Percentiles rank a stretch among this genome's conserved stretches.
These are phyloP conservation scores for Fraxinus greggii DNA, from an alignment of 305 asterid genomes.

Conservation along the genomic window DNA sequence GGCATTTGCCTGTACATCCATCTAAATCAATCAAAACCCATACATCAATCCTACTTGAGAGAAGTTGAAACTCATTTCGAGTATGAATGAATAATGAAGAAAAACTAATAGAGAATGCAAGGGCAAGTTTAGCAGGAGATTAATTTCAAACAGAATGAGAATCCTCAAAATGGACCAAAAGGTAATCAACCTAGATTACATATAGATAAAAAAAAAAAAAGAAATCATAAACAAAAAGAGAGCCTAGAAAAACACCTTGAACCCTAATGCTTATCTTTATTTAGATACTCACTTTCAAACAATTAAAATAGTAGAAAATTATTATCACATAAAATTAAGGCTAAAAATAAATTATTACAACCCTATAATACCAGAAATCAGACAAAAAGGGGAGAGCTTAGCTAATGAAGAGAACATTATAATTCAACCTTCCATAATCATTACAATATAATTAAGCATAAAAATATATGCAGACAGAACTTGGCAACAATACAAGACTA, in stretches of 20 bases:
- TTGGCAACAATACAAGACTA: conserved; percentile 4
- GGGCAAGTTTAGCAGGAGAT: background rate
- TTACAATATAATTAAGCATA: background rate
- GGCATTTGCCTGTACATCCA: conserved; percentile 60
- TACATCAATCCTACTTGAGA: conserved; percentile 28
- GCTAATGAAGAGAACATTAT: conserved; percentile 13
- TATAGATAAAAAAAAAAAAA: background rate
- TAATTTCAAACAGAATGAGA: background rate
- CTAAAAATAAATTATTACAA: conserved; percentile 15
- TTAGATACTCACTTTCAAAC: conserved; percentile 12
- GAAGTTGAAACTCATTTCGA: background rate
- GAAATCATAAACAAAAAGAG: background rate
- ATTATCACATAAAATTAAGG: conserved; percentile 10
- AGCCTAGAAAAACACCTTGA: background rate
- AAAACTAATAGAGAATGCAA: conserved; percentile 1
- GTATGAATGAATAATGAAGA: background rate
- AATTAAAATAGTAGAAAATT: conserved; percentile 11
- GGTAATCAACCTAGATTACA: background rate
- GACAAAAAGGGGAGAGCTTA: conserved; percentile 19
- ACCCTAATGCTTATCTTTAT: background rate
- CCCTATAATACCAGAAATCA: conserved; percentile 16
- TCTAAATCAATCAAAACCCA: conserved; percentile 39
- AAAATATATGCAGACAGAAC: conserved; percentile 1
- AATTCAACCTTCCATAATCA: background rate
- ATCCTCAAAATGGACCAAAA: background rate